Evolutionary conservation across 2,329 filamentous ascomycete species (phyloP), one percentile per base, ranked within the genome.

Genomic region (Phialophora verrucosa): DNA sequence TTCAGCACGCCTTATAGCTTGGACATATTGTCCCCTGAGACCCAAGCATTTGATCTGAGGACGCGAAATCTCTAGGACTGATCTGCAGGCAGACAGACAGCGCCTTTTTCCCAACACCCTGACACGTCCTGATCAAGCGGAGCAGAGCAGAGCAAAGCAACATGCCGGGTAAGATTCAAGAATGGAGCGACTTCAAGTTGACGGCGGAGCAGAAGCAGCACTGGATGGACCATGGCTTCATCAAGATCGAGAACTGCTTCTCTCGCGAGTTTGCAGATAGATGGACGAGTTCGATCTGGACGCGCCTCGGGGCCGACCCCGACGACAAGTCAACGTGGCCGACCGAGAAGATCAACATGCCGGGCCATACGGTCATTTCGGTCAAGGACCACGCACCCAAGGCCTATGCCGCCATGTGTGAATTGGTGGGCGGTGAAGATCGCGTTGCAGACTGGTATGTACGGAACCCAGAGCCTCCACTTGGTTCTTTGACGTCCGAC

Each of bases 351-450:
- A 86, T 81, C 62, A 86, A 90, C 78, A 90, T 91, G 88, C 87
- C 87, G 0, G 78, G 77, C 29, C 87, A 89, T 76, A 80, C 78
- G 14, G 75, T 78, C 44, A 86, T 88, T 66, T 78, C 83, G 64
- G 83, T 84, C 44, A 77, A 81, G 1, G 77, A 78, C 0, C 86
- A 90, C 70, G 86, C 88, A 0, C 89, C 89, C 0, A 84, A 84
- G 65, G 88, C 87, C 2, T 91, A 88, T 88, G 78, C 81, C 0
- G 88, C 87, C n/a, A 90, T 91, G 69, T 87, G 85, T 75, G 84
- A 89, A 75, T 83, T 91, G 12, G 84, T 88, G 64, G 88, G 88
- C 60, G 88, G 88, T 62, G 85, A 88, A 68, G 83, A 84, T 50
- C 82, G 83, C 5, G 76, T 89, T 31, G 74, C 76, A 12, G 50